A percentile compares a stretch with the other conserved stretches of the same genome.
Evolutionary conservation across 1,284 basidiomycete genomes (phyloP).

Genomic region (Earliella scabrosa): DNA sequence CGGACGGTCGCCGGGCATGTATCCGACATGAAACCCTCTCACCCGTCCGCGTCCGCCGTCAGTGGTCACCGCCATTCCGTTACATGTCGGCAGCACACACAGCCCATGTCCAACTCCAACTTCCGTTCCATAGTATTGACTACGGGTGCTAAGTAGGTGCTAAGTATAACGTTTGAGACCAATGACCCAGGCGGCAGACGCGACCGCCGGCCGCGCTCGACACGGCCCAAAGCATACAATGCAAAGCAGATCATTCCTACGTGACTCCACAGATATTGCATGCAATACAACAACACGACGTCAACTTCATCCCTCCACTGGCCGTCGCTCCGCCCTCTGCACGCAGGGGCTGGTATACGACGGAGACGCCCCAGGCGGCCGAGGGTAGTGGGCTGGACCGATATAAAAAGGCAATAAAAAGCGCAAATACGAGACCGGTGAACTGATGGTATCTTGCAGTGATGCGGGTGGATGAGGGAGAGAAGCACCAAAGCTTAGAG

Average conservation of each 20-base stretch:
- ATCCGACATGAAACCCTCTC: too few relatives aligned
- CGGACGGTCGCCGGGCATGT: too few relatives aligned
- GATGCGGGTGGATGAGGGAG: background rate
- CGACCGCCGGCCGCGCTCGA: constrained; percentile 16
- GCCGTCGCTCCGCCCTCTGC: constrained; percentile 27
- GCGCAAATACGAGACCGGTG: constrained; percentile 17
- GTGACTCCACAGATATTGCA: constrained; percentile 19
- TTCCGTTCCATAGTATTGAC: constrained; percentile 2
- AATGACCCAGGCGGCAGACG: constrained; percentile 9
- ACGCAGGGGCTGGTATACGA: constrained; percentile 26
- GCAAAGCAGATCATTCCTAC: constrained; percentile 26
- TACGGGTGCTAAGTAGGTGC: background rate
- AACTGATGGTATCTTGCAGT: constrained; percentile 3
- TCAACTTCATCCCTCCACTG: constrained; percentile 19
- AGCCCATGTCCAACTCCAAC: too few relatives aligned
- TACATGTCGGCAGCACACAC: too few relatives aligned
- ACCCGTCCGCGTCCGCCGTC: too few relatives aligned
- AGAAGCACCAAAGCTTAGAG: constrained; percentile 35
- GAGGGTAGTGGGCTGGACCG: constrained; percentile 21
- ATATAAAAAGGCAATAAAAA: constrained; percentile 26
- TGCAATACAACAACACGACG: constrained; percentile 25
- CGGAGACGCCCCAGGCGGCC: constrained; percentile 29
- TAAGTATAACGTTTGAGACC: constrained; percentile 10
- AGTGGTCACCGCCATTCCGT: background rate
- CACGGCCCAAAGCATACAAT: constrained; percentile 19